phyloP scores from a whole-genome alignment of 768 basidiomycete genomes.

The Tricholoma bakamatsutake region DNA sequence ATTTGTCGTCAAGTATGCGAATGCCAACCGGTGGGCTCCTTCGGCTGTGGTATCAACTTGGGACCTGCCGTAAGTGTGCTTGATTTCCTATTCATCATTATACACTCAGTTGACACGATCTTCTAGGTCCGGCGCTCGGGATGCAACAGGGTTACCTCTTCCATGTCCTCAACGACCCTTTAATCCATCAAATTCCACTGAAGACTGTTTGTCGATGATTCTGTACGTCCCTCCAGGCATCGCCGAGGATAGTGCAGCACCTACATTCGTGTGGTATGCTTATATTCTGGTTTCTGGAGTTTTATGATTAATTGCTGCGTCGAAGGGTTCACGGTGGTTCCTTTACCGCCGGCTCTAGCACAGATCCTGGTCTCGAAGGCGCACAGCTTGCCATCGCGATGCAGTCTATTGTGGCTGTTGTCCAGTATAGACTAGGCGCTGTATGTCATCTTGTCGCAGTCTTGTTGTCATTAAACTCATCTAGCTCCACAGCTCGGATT shows the following conservation, averaged over 20 bases:
- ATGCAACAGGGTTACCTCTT: constrained; percentile 53
- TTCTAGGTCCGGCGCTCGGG: constrained; percentile 42
- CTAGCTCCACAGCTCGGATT: constrained; percentile 54
- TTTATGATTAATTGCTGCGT: neutral
- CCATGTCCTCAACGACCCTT: constrained; percentile 64
- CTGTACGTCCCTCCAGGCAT: constrained; percentile 57
- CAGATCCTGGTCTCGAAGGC: constrained; percentile 69
- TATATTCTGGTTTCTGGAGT: neutral
- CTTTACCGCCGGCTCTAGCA: constrained; percentile 65
- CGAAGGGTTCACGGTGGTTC: constrained; percentile 85
- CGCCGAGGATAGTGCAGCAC: constrained; percentile 27
- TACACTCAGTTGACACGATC: neutral
- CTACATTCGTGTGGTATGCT: constrained; percentile 58
- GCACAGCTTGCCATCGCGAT: constrained; percentile 66
- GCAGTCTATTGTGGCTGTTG: constrained; percentile 70
- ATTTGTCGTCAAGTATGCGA: constrained; percentile 64
- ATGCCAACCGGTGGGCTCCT: constrained; percentile 53
- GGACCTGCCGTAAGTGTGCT: constrained; percentile 52
- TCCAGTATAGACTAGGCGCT: constrained; percentile 82
- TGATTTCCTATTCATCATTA: neutral
- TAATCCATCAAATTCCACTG: constrained; percentile 45
- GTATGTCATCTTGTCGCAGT: constrained; percentile 34
- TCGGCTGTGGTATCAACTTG: constrained; percentile 51
- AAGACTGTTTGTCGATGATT: constrained; percentile 81
- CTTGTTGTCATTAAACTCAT: neutral